These are phyloP conservation scores for Xylaria digitata DNA, from an alignment of 2,329 filamentous ascomycete genomes.

Conservation along the genomic window DNA sequence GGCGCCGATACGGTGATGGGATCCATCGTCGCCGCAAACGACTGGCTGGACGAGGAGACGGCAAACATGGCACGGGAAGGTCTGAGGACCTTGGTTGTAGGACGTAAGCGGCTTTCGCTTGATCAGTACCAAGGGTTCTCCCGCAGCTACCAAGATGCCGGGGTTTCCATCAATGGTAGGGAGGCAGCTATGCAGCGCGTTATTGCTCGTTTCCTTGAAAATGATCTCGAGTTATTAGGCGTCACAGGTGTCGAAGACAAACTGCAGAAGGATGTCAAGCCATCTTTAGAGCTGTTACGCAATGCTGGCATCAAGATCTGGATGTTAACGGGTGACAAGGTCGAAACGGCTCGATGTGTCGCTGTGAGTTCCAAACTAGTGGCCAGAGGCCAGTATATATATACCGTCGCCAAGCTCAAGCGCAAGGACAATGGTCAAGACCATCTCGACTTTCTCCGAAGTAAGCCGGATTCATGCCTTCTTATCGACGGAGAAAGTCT, in stretches of 20 bases:
- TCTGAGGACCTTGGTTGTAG: slow-evolving; percentile 91
- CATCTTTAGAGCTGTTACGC: slow-evolving; percentile 90
- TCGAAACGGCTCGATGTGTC: slow-evolving; percentile 96
- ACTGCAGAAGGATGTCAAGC: slow-evolving; percentile 93
- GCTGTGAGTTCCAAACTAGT: slow-evolving; percentile 96
- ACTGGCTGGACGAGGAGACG: slow-evolving; percentile 99
- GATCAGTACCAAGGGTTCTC: slow-evolving; percentile 87
- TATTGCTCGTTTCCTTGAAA: slow-evolving; percentile 84
- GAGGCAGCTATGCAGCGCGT: slow-evolving; percentile 85
- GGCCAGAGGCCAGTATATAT: slow-evolving; percentile 92
- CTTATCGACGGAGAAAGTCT: slow-evolving; percentile 96
- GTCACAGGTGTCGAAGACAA: slow-evolving; percentile 98
- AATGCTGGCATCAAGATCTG: slow-evolving; percentile 99
- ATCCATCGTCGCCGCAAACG: slow-evolving; percentile 93
- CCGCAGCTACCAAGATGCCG: slow-evolving; percentile 78
- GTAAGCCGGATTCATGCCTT: slow-evolving; percentile 86
- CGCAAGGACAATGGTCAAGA: slow-evolving; percentile 87
- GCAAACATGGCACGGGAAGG: slow-evolving; percentile 99
- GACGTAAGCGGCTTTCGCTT: slow-evolving; percentile 84
- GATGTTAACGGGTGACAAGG: slow-evolving; percentile 99
- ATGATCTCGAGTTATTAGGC: slow-evolving; percentile 90
- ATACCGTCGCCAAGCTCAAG: slow-evolving; percentile 88
- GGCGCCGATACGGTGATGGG: slow-evolving; percentile 98
- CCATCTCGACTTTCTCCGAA: slow-evolving; percentile 86
- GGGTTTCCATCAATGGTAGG: slow-evolving; percentile 80